A percentile compares a stretch with the other conserved stretches of the same genome.
Conservation (phyloP, 805 yeast genomes). For the Monosporozyma aerobia region DNA sequence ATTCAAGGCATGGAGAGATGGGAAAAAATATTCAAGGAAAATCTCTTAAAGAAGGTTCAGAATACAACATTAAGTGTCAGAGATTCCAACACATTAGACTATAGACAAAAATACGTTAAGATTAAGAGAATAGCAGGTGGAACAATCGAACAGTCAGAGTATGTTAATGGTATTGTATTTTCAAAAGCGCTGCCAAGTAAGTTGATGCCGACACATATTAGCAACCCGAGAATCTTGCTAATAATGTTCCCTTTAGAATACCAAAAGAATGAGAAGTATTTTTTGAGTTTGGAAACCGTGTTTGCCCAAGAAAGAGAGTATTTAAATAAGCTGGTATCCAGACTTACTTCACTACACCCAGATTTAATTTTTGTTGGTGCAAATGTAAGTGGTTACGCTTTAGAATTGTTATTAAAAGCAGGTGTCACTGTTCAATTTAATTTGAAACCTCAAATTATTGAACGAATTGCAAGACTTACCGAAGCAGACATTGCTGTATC, state of each 20-base stretch:
- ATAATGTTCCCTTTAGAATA: conserved; percentile 88
- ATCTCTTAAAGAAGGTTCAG: conserved; percentile 45
- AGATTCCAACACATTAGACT: conserved; percentile 69
- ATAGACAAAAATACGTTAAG: conserved; percentile 73
- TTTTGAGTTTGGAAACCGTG: conserved; percentile 74
- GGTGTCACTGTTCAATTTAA: conserved; percentile 76
- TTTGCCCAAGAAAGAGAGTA: conserved; percentile 83
- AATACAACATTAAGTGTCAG: conserved; percentile 49
- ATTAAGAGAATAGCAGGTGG: conserved; percentile 82
- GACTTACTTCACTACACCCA: conserved; percentile 70
- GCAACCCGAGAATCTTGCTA: conserved; percentile 66
- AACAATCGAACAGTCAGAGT: conserved; percentile 44
- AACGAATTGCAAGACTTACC: conserved; percentile 67
- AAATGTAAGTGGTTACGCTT: conserved; percentile 73
- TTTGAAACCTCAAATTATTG: conserved; percentile 73
- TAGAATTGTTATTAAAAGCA: conserved; percentile 58
- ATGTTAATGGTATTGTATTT: conserved; percentile 72
- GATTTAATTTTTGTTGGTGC: conserved; percentile 71
- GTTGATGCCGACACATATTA: conserved; percentile 57
- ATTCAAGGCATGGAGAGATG: conserved; percentile 47
- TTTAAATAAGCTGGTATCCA: conserved; percentile 66
- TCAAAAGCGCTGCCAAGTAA: conserved; percentile 76
- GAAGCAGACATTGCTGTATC: conserved; percentile 80
- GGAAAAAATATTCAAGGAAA: conserved; percentile 40
- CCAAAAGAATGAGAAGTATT: conserved; percentile 62